Evolutionary conservation across 768 basidiomycete species (phyloP), one percentile per base, ranked within the genome.

Genomic region (Pleurotus salmoneostramineus): DNA sequence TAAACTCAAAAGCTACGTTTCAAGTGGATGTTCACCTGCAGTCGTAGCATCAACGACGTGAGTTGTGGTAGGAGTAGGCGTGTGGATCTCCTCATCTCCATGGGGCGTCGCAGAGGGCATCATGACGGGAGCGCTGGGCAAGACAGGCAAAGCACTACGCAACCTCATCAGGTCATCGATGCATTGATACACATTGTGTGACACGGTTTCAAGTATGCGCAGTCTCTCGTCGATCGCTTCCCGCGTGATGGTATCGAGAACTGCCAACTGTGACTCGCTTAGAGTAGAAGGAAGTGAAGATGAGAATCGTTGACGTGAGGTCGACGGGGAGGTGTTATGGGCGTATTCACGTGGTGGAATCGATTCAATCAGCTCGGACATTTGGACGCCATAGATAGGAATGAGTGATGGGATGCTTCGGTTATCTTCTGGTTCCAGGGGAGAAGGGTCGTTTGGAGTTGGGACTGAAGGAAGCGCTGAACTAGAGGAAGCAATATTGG

Each of bases 171-270:
- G 77, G 63, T 97, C 92, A 62, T 90, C 87, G 56, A 92, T 80
- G 64, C 92, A 87, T 15, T 80, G 78, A 66, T 83, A 83, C n/a
- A 94, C 76, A 3, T 85, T 81, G 37, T 77, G 77, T 40, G 93
- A 91, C 40, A 95, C 88, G 14, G 84, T 81, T 71, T 93, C 87
- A 37, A 98, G 72, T 40, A 93, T 80, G 44, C 84, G 78, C 60
- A 98, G 71, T 56, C 93, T 82, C 64, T 94, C 92, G 62, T 95
- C 91, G 50, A 97, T 89, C 5, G 89, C 88, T 62, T 91, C 89
- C 56, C 90, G 77, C 31, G 91, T 92, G 40, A 87, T 66, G 31
- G 64, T 72, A 61, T 93, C 90, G 70, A 93, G 72, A 15, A 77
- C 71, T 14, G 78, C 73, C 10, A 94, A 74, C 63, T 93, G 89